Conservation (phyloP, 345 rosid genomes). For the Citrus sp. region DNA sequence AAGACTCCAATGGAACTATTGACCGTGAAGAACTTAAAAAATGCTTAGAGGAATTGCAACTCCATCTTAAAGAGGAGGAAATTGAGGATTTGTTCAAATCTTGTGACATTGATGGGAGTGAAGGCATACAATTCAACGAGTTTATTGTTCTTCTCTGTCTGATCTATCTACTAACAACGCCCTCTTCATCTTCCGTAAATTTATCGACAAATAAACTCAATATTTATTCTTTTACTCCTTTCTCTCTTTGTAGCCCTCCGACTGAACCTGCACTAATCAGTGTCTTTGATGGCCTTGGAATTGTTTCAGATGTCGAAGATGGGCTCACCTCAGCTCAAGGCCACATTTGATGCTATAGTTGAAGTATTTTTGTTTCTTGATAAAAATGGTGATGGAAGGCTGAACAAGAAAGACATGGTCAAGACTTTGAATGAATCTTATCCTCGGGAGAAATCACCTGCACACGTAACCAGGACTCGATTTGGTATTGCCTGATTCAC, state of each 20-base stretch:
- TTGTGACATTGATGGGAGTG: constrained; percentile 75
- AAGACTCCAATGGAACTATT: constrained; percentile 62
- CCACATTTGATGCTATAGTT: constrained; percentile 65
- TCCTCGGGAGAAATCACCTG: constrained; percentile 71
- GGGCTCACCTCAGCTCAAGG: constrained; percentile 50
- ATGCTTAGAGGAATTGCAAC: constrained; percentile 57
- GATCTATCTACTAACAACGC: constrained; percentile 59
- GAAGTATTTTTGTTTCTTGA: constrained; percentile 82
- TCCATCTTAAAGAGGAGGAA: constrained; percentile 55
- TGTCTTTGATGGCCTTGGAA: constrained; percentile 9
- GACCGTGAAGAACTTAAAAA: constrained; percentile 64
- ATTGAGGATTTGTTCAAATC: constrained; percentile 67
- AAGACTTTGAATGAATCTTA: constrained; percentile 64
- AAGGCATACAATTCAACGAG: constrained; percentile 82
- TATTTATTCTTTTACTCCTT: background rate
- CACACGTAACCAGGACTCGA: constrained; percentile 58
- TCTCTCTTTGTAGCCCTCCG: background rate
- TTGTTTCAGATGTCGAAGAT: constrained; percentile 40
- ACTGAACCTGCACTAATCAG: background rate
- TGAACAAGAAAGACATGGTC: constrained; percentile 67
- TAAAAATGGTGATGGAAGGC: constrained; percentile 71
- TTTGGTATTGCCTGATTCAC: constrained; percentile 44
- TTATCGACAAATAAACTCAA: constrained; percentile 23
- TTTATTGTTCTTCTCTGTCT: constrained; percentile 78
- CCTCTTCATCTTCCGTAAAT: constrained; percentile 34